These are phyloP conservation scores for Xanthoconium purpureum DNA, from an alignment of 768 basidiomycete genomes.

Conservation along the genomic window DNA sequence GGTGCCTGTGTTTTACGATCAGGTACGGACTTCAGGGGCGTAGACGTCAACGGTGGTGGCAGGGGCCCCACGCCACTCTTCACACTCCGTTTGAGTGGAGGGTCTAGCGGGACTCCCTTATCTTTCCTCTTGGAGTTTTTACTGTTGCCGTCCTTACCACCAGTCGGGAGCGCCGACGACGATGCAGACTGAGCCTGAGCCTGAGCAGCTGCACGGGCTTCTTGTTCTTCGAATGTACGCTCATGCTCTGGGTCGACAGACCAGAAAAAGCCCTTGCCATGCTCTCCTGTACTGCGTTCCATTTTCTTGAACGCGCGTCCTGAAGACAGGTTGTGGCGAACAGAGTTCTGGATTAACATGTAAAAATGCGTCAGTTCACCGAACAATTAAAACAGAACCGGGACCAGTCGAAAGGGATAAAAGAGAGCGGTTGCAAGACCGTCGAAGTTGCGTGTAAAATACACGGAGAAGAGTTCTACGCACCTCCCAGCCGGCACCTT, in stretches of 20 bases:
- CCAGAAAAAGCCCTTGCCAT: conserved; percentile 94
- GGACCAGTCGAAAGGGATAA: not conserved
- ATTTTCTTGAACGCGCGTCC: conserved; percentile 89
- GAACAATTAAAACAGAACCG: conserved; percentile 1
- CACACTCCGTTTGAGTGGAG: conserved; percentile 65
- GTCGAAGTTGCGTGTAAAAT: not conserved
- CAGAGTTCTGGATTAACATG: conserved; percentile 65
- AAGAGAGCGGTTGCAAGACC: not conserved
- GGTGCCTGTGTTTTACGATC: conserved; percentile 1
- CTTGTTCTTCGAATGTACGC: conserved; percentile 68
- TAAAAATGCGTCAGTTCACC: conserved; percentile 12
- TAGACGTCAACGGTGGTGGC: conserved; percentile 67
- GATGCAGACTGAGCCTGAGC: conserved; percentile 26
- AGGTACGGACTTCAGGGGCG: conserved; percentile 43
- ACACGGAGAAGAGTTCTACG: conserved; percentile 24
- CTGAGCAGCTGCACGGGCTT: conserved; percentile 45
- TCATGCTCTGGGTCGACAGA: conserved; percentile 75
- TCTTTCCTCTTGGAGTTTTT: conserved; percentile 55
- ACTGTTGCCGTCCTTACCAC: conserved; percentile 35
- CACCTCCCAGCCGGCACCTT: conserved; percentile 88
- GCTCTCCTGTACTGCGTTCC: conserved; percentile 78
- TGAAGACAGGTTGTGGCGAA: conserved; percentile 93
- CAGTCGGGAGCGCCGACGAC: conserved; percentile 15
- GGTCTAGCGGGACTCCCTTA: conserved; percentile 51
- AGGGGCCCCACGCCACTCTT: conserved; percentile 58